Base-by-base conservation (phyloP, 345 rosid genomes). In the Eucalyptus viminalis region DNA sequence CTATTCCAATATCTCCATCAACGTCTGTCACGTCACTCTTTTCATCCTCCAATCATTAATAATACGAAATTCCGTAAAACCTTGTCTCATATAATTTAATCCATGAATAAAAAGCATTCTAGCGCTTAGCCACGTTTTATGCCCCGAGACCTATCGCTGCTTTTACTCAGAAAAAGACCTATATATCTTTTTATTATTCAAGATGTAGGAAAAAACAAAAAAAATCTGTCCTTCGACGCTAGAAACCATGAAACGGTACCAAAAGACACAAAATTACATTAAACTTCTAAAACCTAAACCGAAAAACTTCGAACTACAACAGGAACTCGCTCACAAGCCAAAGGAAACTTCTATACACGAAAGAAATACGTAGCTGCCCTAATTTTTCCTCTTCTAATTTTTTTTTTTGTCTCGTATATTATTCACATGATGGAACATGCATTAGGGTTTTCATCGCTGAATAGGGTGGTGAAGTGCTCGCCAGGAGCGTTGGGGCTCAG, bases 371-470 rank as follows among this genome's bases (percentile, higher is more conserved):
- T 19, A 76, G 83, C 83, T 37, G 83, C 83, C 12, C 83, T 76
- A 37, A 76, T 21, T 13, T 37, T 76, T 3, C 83, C 24, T 24
- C 14, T 76, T 37, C 47, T 22, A 29, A 15, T 25, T 69, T 25
- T 25, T 87, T 29, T 31, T 87, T n/a, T 49, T 50, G 16, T 29
- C 12, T 49, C 49, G 11, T 37, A 8, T 10, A 8, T 17, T 11
- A 14, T 29, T 88, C 91, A 94, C 95, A 94, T 94, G 50, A 94
- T 91, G 37, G 94, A 92, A 65, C 95, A 94, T 4, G 95, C 94
- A 24, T 94, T 87, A 5, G 95, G 95, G 49, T 94, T 94, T 34
- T 94, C 95, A 72, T 94, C 95, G 58, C 95, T 94, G 80, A 94
- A 94, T 90, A 93, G 86, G n/a, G 91, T 6, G 5, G 91, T 72